These are phyloP conservation scores for Clonostachys byssicola DNA, from an alignment of 2,329 filamentous ascomycete species.

Conservation along the genomic window DNA sequence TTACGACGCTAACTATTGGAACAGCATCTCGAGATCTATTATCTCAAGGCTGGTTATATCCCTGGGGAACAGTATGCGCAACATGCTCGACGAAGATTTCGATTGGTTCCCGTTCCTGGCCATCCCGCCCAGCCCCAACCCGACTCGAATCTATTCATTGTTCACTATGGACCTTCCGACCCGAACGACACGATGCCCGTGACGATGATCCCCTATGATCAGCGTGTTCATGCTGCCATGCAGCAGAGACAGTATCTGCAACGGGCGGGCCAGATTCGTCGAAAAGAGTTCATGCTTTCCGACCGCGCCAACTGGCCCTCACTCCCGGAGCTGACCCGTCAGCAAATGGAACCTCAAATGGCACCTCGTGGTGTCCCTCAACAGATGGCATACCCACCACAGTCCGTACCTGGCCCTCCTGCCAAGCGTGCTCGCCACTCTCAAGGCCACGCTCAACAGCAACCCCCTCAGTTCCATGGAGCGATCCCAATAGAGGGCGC, in stretches of 20 bases:
- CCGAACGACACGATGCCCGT: conserved; percentile 69
- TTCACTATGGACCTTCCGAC: conserved; percentile 82
- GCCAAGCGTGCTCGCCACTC: conserved; percentile 49
- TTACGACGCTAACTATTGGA: neutral
- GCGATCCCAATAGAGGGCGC: conserved; percentile 25
- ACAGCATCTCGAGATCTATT: conserved; percentile 62
- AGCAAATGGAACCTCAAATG: conserved; percentile 46
- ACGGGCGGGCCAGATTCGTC: conserved; percentile 73
- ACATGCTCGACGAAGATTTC: conserved; percentile 82
- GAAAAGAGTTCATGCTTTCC: conserved; percentile 92
- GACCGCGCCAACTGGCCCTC: conserved; percentile 89
- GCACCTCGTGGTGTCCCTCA: conserved; percentile 48
- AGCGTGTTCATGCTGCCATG: conserved; percentile 56
- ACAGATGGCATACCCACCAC: conserved; percentile 58
- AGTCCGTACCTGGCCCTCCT: conserved; percentile 44
- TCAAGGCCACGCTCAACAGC: conserved; percentile 31
- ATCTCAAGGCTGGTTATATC: conserved; percentile 77
- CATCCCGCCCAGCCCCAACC: conserved; percentile 65
- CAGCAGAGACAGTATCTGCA: conserved; percentile 61
- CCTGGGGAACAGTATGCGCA: conserved; percentile 70
- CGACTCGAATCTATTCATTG: conserved; percentile 83
- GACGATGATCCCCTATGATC: conserved; percentile 59
- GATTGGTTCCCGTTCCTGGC: conserved; percentile 69
- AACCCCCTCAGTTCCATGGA: conserved; percentile 26
- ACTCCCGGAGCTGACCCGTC: conserved; percentile 53